Evolutionary conservation across 768 basidiomycete species (phyloP), one percentile per base, ranked within the genome.

Genomic region (Mycena albidolilacea): DNA sequence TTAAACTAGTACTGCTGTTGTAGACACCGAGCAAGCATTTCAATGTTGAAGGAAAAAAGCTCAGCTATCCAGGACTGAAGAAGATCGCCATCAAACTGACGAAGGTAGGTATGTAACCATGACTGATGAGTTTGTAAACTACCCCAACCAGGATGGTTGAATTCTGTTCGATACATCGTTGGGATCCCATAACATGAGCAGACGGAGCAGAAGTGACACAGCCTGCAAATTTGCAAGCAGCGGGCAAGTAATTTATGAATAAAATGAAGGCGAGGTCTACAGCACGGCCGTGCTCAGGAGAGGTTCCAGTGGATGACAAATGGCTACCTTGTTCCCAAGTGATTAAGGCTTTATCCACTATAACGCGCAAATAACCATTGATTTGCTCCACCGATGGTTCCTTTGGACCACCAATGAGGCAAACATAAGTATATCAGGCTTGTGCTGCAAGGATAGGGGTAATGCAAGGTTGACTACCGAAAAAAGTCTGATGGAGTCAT

Each of bases 381-480:
- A 82, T 70, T 21, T 81, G 35, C 0, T 81, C 74, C 3, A 69
- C 50, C 7, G 44, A 41, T 5, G 77, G 78, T 38, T 82, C 77
- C 3, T 72, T 65, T 0, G 78, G 81, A 5, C 82, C 76, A 1
- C 72, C 73, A 11, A 82, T 75, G 11, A 82, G 79, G 3, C 75
- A 68, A 3, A 81, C 54, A 43, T 75, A 81, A 71, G 82, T 73
- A 57, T 83, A 79, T 82, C 78, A 0, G 74, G 64, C 35, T 78
- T 76, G 72, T 80, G 79, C 5, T 77, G 73, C 21, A 81, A 71
- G 17, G 78, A 60, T 4, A 59, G 57, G 1, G 80, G 79, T 19
- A 61, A n/a, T 1, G 82, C 82, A 3, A 84, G 75, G 60, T 81
- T 82, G 3, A 76, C 76, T 35, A 79, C 72, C 9, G 77, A 78